phyloP scores from a whole-genome alignment of 306 rosid species.

The Cucumis cinereus region DNA sequence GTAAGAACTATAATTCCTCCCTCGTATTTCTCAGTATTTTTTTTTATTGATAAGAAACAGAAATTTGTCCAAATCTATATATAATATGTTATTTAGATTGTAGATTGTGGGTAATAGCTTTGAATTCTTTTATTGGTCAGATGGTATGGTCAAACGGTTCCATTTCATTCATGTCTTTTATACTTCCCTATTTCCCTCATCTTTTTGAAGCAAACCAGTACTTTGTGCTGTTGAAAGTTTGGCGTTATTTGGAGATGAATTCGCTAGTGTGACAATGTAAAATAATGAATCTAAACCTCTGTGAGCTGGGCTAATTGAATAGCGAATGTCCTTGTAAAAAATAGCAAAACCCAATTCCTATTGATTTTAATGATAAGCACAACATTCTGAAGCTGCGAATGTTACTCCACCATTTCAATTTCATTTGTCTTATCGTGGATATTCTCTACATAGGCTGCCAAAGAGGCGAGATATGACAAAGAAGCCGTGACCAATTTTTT shows the following conservation, averaged over 20 bases:
- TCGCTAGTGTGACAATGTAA: not conserved
- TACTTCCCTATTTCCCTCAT: not conserved
- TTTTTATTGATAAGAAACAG: no score
- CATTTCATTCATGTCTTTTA: not conserved
- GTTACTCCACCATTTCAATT: not conserved
- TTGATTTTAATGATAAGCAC: not conserved
- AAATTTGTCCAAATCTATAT: not conserved
- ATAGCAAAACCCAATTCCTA: not conserved
- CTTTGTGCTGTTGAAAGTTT: not conserved
- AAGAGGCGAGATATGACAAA: conserved; percentile 89
- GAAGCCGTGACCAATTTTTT: conserved; percentile 87
- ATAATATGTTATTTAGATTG: not conserved
- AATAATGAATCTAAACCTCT: not conserved
- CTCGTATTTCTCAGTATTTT: not conserved
- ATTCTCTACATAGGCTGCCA: conserved; percentile 56
- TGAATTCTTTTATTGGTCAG: not conserved
- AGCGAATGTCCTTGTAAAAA: not conserved
- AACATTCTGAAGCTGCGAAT: not conserved
- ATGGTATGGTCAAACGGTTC: not conserved
- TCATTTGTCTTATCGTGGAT: not conserved
- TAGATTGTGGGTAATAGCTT: not conserved
- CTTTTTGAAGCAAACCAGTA: not conserved
- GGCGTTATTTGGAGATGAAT: not conserved
- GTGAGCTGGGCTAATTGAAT: not conserved
- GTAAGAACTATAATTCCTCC: conserved; percentile 30